phyloP scores from a whole-genome alignment of 495 filamentous ascomycete species.

The Hamigera avellanea region DNA sequence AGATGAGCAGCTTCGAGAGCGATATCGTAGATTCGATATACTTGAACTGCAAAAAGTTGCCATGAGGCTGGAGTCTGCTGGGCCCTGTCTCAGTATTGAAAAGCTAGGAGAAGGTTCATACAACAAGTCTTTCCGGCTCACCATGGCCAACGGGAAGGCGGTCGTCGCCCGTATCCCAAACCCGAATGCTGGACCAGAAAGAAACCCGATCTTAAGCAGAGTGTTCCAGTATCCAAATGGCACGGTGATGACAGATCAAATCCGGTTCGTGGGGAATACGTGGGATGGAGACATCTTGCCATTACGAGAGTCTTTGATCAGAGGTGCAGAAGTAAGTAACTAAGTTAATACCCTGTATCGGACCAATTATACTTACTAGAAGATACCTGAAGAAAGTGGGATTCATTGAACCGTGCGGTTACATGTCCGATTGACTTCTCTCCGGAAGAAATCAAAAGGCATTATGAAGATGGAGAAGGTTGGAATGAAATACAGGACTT shows the following conservation, averaged over 20 bases:
- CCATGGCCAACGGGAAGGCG: not conserved
- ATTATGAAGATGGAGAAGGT: too few relatives aligned
- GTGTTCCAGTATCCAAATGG: constrained; percentile 6
- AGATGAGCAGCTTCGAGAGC: constrained; percentile 2
- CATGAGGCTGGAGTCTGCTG: too few relatives aligned
- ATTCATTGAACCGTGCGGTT: too few relatives aligned
- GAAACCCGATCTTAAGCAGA: constrained; percentile 2
- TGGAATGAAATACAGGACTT: too few relatives aligned
- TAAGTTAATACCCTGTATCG: too few relatives aligned
- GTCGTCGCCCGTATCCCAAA: too few relatives aligned
- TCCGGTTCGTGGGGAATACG: constrained; percentile 7
- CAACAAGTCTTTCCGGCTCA: not conserved
- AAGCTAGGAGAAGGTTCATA: not conserved
- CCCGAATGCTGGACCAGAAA: too few relatives aligned
- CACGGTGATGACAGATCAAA: constrained; percentile 6
- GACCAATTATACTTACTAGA: too few relatives aligned
- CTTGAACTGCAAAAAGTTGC: constrained; percentile 7
- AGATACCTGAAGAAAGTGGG: too few relatives aligned
- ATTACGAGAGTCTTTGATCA: constrained; percentile 9
- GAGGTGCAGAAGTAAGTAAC: too few relatives aligned
- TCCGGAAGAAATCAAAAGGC: too few relatives aligned
- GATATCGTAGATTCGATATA: constrained; percentile 2
- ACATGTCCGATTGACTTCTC: too few relatives aligned
- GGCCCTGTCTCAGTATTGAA: not conserved
- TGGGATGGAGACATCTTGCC: constrained; percentile 12